These are phyloP conservation scores for Eremothecium cymbalariae DNA, from an alignment of 1,139 yeast species.

Conservation along the genomic window DNA sequence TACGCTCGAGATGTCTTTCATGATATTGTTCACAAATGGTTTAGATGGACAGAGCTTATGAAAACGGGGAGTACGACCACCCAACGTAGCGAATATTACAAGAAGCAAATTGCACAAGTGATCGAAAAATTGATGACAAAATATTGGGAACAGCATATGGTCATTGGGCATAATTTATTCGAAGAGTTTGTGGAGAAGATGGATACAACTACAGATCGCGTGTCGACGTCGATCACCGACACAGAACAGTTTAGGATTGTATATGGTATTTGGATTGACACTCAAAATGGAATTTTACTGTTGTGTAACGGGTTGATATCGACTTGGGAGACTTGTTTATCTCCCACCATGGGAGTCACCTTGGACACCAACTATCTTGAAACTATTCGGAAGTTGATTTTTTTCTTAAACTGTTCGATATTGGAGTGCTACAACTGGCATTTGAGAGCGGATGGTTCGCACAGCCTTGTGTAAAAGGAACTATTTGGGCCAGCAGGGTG, in stretches of 20 bases:
- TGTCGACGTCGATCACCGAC: neutral
- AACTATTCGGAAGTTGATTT: slow-evolving; percentile 16
- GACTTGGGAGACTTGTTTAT: slow-evolving; percentile 7
- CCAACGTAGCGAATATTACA: neutral
- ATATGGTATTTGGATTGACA: slow-evolving; percentile 22
- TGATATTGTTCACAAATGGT: slow-evolving; percentile 11
- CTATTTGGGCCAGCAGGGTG: too few relatives aligned
- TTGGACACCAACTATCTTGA: slow-evolving; percentile 10
- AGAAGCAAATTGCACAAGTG: neutral
- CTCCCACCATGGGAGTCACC: slow-evolving; percentile 15
- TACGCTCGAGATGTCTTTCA: slow-evolving; percentile 11
- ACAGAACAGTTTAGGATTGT: neutral
- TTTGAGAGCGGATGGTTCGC: too few relatives aligned
- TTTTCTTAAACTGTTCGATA: slow-evolving; percentile 20
- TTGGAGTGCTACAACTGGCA: slow-evolving; percentile 18
- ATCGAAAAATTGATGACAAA: neutral
- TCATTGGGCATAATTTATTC: slow-evolving; percentile 2
- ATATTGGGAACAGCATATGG: slow-evolving; percentile 3
- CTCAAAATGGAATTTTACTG: slow-evolving; percentile 17
- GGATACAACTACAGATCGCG: slow-evolving; percentile 1
- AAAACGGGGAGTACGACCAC: neutral
- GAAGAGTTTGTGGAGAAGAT: slow-evolving; percentile 4
- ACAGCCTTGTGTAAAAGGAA: too few relatives aligned
- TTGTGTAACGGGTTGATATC: slow-evolving; percentile 16
- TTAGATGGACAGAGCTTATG: slow-evolving; percentile 6